phyloP scores from a whole-genome alignment of 106 monocot species.

The Acorus gramineus region DNA sequence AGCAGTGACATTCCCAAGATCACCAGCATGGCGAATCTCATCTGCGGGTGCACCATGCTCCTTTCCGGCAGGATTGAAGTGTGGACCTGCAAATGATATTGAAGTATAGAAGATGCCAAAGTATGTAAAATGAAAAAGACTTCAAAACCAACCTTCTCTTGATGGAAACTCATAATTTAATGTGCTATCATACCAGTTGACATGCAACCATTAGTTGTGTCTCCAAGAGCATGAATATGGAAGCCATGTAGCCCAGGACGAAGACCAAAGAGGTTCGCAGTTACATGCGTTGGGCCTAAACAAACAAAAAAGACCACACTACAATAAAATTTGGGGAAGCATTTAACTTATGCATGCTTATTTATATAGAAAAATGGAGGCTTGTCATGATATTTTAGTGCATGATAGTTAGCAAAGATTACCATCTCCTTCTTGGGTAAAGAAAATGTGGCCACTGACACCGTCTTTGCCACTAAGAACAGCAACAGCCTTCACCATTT shows the following conservation, averaged over 20 bases:
- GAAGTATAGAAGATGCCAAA: too few relatives aligned
- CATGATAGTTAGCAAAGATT: background rate
- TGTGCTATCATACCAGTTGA: constrained; percentile 51
- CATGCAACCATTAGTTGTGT: constrained; percentile 79
- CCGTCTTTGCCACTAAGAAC: constrained; percentile 32
- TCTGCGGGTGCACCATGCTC: constrained; percentile 77
- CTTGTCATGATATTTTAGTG: too few relatives aligned
- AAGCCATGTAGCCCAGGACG: constrained; percentile 51
- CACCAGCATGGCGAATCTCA: constrained; percentile 76
- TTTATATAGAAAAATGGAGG: too few relatives aligned
- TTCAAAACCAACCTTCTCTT: too few relatives aligned
- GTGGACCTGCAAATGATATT: constrained; percentile 37
- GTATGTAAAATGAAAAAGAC: too few relatives aligned
- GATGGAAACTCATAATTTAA: too few relatives aligned
- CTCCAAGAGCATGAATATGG: constrained; percentile 73
- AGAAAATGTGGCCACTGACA: constrained; percentile 45
- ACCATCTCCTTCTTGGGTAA: constrained; percentile 65
- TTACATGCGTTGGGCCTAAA: constrained; percentile 52
- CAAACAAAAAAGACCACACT: background rate
- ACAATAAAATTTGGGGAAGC: background rate
- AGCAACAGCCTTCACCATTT: constrained; percentile 72
- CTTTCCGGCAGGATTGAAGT: constrained; percentile 75
- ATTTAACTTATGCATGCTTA: background rate
- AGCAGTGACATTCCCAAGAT: constrained; percentile 71
- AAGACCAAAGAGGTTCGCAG: constrained; percentile 35